These are phyloP conservation scores for Alternaria triticina DNA, from an alignment of 2,329 filamentous ascomycete genomes.

Conservation along the genomic window DNA sequence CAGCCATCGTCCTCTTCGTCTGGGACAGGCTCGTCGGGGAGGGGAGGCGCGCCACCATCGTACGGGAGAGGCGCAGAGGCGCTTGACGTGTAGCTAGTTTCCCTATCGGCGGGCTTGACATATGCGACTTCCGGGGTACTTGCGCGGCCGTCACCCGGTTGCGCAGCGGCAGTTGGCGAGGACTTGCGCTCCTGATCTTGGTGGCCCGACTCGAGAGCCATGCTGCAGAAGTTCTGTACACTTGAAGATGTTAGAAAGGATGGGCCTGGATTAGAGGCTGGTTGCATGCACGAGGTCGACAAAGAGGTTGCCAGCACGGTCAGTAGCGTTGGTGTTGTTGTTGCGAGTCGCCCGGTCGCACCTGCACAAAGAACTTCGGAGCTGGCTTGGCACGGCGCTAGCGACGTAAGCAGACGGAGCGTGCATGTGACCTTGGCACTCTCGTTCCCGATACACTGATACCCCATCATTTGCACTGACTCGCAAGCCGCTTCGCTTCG, in stretches of 20 bases:
- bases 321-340: slow-evolving; percentile 5
- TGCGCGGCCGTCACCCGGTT: slow-evolving; percentile 10
- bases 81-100: slow-evolving; percentile 13
- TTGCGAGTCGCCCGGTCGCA: slow-evolving; percentile 3
- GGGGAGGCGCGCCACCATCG: slow-evolving; percentile 43
- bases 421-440: slow-evolving; percentile 4
- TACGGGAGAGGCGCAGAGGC: slow-evolving; percentile 32
- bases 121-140: slow-evolving; percentile 11
- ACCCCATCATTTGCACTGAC: slow-evolving; percentile 15
- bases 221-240: slow-evolving; percentile 15
- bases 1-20: slow-evolving; percentile 69
- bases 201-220: slow-evolving; percentile 19
- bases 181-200: slow-evolving; percentile 16
- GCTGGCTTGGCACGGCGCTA: slow-evolving; percentile 1
- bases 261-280: slow-evolving; percentile 17
- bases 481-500: slow-evolving; percentile 22
- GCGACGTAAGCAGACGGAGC: slow-evolving; percentile 5
- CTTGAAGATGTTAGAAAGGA: slow-evolving; percentile 23
- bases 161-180: slow-evolving; percentile 16
- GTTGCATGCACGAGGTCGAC: slow-evolving; percentile 23
- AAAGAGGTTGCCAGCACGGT: slow-evolving; percentile 12
- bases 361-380: slow-evolving; percentile 1
- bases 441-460: neutral
- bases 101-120: slow-evolving; percentile 10
- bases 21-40: slow-evolving; percentile 59